Evolutionary conservation across 2,329 filamentous ascomycete genomes (phyloP).

Genomic region (Pochonia chlamydosporia): DNA sequence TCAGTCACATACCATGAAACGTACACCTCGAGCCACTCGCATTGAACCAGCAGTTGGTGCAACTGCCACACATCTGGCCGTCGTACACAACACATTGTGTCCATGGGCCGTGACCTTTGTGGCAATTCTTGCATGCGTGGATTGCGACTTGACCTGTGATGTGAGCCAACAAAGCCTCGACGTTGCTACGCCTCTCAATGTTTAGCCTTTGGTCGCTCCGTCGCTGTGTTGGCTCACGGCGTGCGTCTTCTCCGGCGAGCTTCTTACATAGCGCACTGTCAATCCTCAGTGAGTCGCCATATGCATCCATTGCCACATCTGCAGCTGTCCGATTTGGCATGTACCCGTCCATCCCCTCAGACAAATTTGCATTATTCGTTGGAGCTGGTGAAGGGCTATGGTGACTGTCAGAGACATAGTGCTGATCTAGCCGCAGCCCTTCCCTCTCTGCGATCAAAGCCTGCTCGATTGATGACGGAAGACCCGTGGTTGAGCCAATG

Average conservation of each 20-base stretch:
- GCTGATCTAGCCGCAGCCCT: background rate
- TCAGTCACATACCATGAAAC: slow-evolving; percentile 45
- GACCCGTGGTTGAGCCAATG: background rate
- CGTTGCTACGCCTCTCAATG: slow-evolving; percentile 51
- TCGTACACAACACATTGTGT: slow-evolving; percentile 52
- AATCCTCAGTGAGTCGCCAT: slow-evolving; percentile 40
- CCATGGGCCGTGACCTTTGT: slow-evolving; percentile 56
- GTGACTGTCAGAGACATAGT: slow-evolving; percentile 1
- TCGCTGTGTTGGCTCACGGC: slow-evolving; percentile 46
- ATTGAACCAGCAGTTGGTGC: slow-evolving; percentile 60
- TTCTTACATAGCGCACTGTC: slow-evolving; percentile 51
- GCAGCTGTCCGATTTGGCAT: slow-evolving; percentile 33
- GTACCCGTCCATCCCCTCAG: background rate
- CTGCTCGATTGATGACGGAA: background rate
- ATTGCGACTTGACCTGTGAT: slow-evolving; percentile 44
- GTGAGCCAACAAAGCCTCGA: slow-evolving; percentile 53
- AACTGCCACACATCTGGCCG: slow-evolving; percentile 56
- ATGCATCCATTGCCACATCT: slow-evolving; percentile 39
- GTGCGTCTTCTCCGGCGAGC: slow-evolving; percentile 42
- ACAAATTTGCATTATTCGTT: slow-evolving; percentile 5
- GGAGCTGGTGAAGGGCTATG: background rate
- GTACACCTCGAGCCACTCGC: slow-evolving; percentile 54
- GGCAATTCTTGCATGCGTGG: slow-evolving; percentile 53
- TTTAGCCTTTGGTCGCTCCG: slow-evolving; percentile 49
- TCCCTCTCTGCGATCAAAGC: background rate